Percentiles rank a stretch among this genome's conserved stretches.
Evolutionary conservation across 805 yeast genomes (phyloP).

Genomic region (Zygoascus biomembranicola): DNA sequence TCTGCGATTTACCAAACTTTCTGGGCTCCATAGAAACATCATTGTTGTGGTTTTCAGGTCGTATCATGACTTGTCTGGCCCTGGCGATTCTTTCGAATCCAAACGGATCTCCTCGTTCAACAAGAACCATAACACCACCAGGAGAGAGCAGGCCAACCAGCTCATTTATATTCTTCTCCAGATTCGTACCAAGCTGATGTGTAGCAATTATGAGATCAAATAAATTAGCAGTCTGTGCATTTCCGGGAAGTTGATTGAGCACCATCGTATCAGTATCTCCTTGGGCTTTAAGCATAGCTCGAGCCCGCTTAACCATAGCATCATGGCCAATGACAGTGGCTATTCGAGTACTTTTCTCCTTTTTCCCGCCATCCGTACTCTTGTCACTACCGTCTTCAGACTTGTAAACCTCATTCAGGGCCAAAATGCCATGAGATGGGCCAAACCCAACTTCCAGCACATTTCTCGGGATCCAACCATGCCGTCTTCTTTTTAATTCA

Average conservation of each 20-base stretch:
- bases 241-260: background rate
- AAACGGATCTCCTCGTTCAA: constrained; percentile 83
- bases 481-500: constrained; percentile 56
- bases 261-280: constrained; percentile 13
- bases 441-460: constrained; percentile 82
- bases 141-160: constrained; percentile 60
- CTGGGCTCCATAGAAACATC: constrained; percentile 19
- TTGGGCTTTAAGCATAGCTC: constrained; percentile 65
- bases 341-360: constrained; percentile 40
- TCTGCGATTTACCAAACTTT: constrained; percentile 15
- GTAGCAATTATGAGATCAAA: constrained; percentile 81
- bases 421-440: constrained; percentile 87
- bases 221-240: background rate
- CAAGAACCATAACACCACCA: constrained; percentile 65
- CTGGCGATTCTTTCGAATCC: constrained; percentile 87
- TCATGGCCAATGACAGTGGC: constrained; percentile 62
- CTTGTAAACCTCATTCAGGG: constrained; percentile 76
- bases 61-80: constrained; percentile 81
- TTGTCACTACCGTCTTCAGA: constrained; percentile 33
- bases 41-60: constrained; percentile 48
- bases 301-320: constrained; percentile 77
- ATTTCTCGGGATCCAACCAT: constrained; percentile 52
- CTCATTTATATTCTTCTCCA: constrained; percentile 57
- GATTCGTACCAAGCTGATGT: constrained; percentile 63
- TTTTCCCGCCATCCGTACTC: constrained; percentile 32